Base-by-base conservation (phyloP, 164 flowering plant genomes). In the Vitis labrusca region DNA sequence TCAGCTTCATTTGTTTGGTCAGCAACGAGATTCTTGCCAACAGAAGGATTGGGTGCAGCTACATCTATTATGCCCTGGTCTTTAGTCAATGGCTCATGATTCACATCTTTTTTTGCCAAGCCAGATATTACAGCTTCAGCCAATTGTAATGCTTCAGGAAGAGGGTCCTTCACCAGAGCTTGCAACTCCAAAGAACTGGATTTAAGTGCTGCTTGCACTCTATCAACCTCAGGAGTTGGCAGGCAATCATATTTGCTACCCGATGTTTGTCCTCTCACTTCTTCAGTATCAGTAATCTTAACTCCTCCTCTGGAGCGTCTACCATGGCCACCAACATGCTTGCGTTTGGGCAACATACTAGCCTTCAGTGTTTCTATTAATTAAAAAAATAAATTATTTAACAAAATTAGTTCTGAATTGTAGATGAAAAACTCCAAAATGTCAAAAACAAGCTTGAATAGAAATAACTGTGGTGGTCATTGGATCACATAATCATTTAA, bases 81-180 rank as follows among this genome's bases (percentile, higher is more conserved):
- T 73, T 73, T 66, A 9, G 50, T 67, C 11, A 49, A 50, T 44
- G 69, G 54, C 32, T 59, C 75, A 23, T 27, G 56, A 71, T 49
- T 55, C 29, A 3, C 12, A 14, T 47, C 66, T 64, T 73, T 68
- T 3, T 60, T 70, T n/a, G 50, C 69, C 65, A 56, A 68, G 61
- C 55, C 55, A 15, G 68, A 48, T 9, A 37, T 1, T 48, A 88
- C 48, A 63, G 76, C 60, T 60, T 77, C 81, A 56, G 90, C 87
- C 55, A 73, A 23, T 4, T 15, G 66, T 59, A 90, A 60, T 16
- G 91, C 93, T 65, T 84, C 85, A 9, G 89, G 93, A 70, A 92
- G 91, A 62, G 94, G 98, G 52, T 92, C 98, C 58, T 62, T 80
- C 59, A 89, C 93, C 15, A 73, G 67, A 61, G 81, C 79, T 44